Evolutionary conservation across 768 basidiomycete species (phyloP), one percentile per base, ranked within the genome.

Genomic region (Boletus edulis): DNA sequence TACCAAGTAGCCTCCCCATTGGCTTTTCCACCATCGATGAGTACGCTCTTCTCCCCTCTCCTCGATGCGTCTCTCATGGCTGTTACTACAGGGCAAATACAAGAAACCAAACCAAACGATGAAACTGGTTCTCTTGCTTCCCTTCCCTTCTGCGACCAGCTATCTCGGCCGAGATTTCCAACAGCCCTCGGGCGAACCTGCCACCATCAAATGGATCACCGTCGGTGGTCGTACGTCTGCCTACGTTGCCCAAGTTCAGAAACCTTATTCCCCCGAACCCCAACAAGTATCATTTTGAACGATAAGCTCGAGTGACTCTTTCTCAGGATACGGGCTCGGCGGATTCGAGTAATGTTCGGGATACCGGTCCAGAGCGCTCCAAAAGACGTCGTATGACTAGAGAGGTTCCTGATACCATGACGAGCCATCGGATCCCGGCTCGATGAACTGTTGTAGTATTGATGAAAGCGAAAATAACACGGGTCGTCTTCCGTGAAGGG

Each of bases 161-260:
- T 54, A 62, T 58, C 27, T 43, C 43, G 35, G n/a, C n/a, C n/a
- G n/a, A n/a, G 24, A 41, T 37, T 45, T n/a, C 41, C 27, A 49
- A 17, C 51, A 91, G 89, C 83, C 86, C 0, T 80, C 82, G 51
- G 90, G 89, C 6, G 72, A 77, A 52, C 78, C 77, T n/a, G 90
- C 86, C 1, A 88, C 85, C 9, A 82, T 91, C 52, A 81, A 80
- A 62, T 91, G 85, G 80, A 67, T 87, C 51, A 88, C 83, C 5
- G 85, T 92, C 9, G 87, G 87, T 17, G 88, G 89, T 4, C 77
- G 89, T 15, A 91, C 89, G 9, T 88, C 88, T 4, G 89, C 89
- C 14, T 86, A 78, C 61, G 83, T 91, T 9, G 64, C 66, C 13
- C 82, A 90, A 68, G 71, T 90, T 11, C 89, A 90, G 66, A 62